Conservation (phyloP, 768 basidiomycete species). For the Sutorius australiensis region DNA sequence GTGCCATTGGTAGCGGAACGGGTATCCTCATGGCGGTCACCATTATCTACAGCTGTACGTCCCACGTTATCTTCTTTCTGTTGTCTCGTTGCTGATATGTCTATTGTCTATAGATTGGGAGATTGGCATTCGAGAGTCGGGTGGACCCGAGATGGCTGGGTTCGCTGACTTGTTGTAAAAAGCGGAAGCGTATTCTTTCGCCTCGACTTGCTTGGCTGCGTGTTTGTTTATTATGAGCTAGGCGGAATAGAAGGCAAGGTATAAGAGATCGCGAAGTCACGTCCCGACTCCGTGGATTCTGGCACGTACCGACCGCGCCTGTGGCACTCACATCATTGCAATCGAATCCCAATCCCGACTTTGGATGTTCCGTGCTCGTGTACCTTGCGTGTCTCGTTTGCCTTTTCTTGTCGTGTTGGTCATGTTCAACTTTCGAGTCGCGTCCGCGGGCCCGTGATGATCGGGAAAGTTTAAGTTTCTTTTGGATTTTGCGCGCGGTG, state of each 20-base stretch:
- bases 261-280: background rate
- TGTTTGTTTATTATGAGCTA: constrained; percentile 1
- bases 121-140: constrained; percentile 78
- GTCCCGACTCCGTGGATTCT: no score
- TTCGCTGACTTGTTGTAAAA: constrained; percentile 71
- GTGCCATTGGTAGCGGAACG: constrained; percentile 92
- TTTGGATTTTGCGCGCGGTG: no score
- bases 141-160: constrained; percentile 79
- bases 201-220: background rate
- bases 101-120: constrained; percentile 69
- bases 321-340: no score
- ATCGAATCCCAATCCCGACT: no score
- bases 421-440: no score
- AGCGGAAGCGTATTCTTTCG: background rate
- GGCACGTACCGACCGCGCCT: no score
- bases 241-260: constrained; percentile 8
- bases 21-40: constrained; percentile 98
- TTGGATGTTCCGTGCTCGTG: no score
- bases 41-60: constrained; percentile 80
- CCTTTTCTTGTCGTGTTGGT: no score
- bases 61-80: background rate
- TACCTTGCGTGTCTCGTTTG: no score
- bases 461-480: no score
- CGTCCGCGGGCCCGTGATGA: no score
- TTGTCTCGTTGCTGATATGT: background rate